Conservation (phyloP, 1,139 yeast genomes). For the Magnusiomyces tetraspermus region DNA sequence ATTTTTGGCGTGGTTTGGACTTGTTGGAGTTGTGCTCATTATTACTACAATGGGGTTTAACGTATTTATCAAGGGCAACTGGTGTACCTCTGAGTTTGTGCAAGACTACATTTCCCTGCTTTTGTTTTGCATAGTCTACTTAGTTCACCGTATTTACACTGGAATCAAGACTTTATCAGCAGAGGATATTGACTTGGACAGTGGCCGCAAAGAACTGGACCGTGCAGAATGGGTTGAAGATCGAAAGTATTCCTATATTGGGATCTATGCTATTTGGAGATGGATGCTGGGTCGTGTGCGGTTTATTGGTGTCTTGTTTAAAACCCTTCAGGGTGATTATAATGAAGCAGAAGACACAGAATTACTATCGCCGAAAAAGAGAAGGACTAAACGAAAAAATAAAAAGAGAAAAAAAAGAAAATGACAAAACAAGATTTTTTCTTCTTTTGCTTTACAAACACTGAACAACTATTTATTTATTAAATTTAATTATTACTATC, state of each 20-base stretch:
- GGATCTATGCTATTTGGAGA: neutral
- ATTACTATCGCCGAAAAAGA: neutral
- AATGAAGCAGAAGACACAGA: neutral
- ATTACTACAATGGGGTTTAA: slow-evolving; percentile 62
- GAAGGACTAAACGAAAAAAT: neutral
- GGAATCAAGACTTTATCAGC: slow-evolving; percentile 48
- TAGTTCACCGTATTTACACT: slow-evolving; percentile 46
- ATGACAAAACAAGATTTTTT: no score
- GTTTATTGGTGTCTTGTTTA: neutral
- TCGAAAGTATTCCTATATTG: slow-evolving; percentile 23
- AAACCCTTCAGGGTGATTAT: slow-evolving; percentile 1
- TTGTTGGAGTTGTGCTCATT: slow-evolving; percentile 45
- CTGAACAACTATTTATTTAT: no score
- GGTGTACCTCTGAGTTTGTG: slow-evolving; percentile 58
- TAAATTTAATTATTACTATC: no score
- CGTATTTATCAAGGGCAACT: slow-evolving; percentile 46
- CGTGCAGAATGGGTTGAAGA: slow-evolving; percentile 34
- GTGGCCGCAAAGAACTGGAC: slow-evolving; percentile 60
- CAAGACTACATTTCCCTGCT: slow-evolving; percentile 59
- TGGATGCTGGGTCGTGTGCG: slow-evolving; percentile 6
- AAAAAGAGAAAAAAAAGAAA: no score
- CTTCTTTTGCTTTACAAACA: no score
- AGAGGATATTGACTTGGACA: slow-evolving; percentile 57
- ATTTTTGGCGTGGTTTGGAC: slow-evolving; percentile 58
- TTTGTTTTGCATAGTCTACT: slow-evolving; percentile 45